Base-by-base conservation (phyloP, 257 asterid species). In the Jacaranda copaia region DNA sequence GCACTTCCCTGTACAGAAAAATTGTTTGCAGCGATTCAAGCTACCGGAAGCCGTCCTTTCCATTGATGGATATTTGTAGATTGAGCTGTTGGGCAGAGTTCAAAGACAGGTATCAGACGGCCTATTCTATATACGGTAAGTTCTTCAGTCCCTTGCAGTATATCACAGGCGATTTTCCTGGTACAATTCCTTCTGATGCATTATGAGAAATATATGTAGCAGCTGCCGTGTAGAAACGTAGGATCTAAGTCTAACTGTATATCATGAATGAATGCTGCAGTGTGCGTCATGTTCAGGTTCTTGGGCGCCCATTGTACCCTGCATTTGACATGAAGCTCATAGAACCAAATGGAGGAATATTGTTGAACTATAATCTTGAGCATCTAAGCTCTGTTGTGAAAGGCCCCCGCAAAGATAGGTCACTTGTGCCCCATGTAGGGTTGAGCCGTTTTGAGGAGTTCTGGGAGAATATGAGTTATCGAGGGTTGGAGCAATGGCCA, bases 101-200 rank as follows among this genome's bases (percentile, higher is more conserved):
- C 90, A 87, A 72, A 84, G 77, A 61, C 82, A 82, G 60, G 84
- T 81, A 72, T 40, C 61, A 19, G 88, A 87, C 73, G 72, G 80
- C 43, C 45, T 85, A 59, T 84, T 78, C 83, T 89, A 87, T 70
- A 82, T 84, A 77, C 82, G 93, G 93, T 85, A 25, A 85, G 87
- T 72, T 55, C 40, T 4, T 3, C 4, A n/a, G n/a, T n/a, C n/a
- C n/a, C n/a, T n/a, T n/a, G n/a, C n/a, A n/a, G n/a, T n/a, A n/a
- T n/a, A n/a, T n/a, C n/a, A n/a, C n/a, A n/a, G n/a, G n/a, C n/a
- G n/a, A n/a, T n/a, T n/a, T n/a, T n/a, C n/a, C n/a, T n/a, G n/a
- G n/a, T n/a, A n/a, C n/a, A n/a, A n/a, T n/a, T n/a, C n/a, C n/a
- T n/a, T n/a, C n/a, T n/a, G n/a, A n/a, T n/a, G n/a, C n/a, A n/a